Conservation (phyloP, 2,329 filamentous ascomycete species). For the Paraphaeosphaeria sporulosa region DNA sequence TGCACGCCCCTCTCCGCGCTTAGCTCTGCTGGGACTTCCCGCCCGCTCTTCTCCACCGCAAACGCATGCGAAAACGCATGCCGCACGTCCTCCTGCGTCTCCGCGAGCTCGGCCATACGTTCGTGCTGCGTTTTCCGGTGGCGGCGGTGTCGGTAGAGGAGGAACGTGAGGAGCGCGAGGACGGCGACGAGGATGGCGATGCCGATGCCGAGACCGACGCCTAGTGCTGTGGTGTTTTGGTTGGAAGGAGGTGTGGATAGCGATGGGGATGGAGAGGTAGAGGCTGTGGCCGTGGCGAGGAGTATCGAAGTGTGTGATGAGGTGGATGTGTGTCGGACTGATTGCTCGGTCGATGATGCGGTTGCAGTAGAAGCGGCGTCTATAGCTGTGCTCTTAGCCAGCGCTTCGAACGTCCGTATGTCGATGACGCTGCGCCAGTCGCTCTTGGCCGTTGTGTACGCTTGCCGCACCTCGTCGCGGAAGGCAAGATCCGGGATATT, state of each 20-base stretch:
- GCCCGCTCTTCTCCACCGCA: slow-evolving; percentile 5
- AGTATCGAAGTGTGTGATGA: background rate
- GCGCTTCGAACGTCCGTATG: background rate
- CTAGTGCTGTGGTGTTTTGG: background rate
- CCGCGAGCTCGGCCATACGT: background rate
- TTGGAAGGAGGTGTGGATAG: background rate
- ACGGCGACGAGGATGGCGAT: background rate
- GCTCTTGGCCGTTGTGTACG: slow-evolving; percentile 10
- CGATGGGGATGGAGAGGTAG: background rate
- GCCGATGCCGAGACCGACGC: background rate
- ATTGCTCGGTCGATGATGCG: background rate
- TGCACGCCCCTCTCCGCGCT: background rate
- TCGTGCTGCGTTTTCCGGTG: background rate
- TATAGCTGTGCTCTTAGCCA: background rate
- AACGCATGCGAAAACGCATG: slow-evolving; percentile 10
- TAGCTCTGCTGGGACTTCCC: slow-evolving; percentile 11
- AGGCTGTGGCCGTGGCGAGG: background rate
- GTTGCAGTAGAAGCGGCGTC: background rate
- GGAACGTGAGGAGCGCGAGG: background rate
- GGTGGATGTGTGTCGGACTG: background rate
- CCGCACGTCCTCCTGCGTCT: background rate
- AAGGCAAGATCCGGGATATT: slow-evolving; percentile 2
- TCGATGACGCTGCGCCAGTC: background rate
- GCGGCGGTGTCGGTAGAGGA: background rate
- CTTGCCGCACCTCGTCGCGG: background rate